These are phyloP conservation scores for Carex parvula DNA, from an alignment of 176 grass and related monocot species.

Conservation along the genomic window DNA sequence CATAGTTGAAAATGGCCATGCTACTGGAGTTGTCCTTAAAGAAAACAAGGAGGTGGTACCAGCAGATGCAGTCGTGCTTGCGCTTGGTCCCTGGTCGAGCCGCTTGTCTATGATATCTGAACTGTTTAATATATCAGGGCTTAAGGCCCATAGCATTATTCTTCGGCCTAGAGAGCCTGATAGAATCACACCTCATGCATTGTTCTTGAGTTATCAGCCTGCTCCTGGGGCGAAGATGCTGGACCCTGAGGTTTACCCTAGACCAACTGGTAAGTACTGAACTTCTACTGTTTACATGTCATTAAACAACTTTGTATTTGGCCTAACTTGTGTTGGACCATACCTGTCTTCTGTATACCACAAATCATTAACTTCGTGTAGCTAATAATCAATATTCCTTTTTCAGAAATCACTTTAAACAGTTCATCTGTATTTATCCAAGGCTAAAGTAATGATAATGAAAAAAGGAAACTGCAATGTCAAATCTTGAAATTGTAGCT, in stretches of 20 bases:
- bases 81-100: slow-evolving; percentile 76
- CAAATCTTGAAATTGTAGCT: not conserved
- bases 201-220: slow-evolving; percentile 86
- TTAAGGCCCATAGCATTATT: slow-evolving; percentile 89
- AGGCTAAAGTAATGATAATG: not conserved
- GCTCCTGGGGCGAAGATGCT: slow-evolving; percentile 68
- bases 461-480: not conserved
- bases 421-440: not conserved
- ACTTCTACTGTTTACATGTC: not conserved
- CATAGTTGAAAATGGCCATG: slow-evolving; percentile 36
- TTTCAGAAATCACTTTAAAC: not conserved
- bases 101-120: slow-evolving; percentile 39
- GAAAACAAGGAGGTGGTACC: slow-evolving; percentile 40
- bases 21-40: slow-evolving; percentile 51
- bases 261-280: slow-evolving; percentile 61
- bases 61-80: slow-evolving; percentile 74
- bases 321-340: not conserved
- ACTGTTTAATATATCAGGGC: slow-evolving; percentile 59
- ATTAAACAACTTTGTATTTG: not conserved
- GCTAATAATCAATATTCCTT: not conserved
- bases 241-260: slow-evolving; percentile 75
- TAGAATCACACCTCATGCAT: slow-evolving; percentile 67
- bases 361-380: not conserved
- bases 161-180: slow-evolving; percentile 50
- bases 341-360: not conserved